phyloP scores from a whole-genome alignment of 2,329 filamentous ascomycete species.

The Fusarium sp. region DNA sequence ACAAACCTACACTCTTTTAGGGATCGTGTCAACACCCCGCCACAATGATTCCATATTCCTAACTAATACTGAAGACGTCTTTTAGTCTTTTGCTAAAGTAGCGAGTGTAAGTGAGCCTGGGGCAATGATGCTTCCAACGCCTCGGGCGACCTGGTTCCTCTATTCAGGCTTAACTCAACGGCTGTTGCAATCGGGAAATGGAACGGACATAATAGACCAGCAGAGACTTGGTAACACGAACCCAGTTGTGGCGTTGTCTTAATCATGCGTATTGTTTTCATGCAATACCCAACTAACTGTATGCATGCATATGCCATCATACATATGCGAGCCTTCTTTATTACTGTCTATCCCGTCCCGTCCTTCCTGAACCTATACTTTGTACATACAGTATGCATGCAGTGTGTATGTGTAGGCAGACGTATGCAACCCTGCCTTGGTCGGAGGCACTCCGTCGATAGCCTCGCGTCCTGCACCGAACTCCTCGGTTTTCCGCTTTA shows the following conservation, averaged over 20 bases:
- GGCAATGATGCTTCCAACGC: background rate
- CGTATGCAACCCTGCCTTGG: background rate
- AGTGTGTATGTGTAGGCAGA: background rate
- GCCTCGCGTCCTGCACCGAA: background rate
- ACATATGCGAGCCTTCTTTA: background rate
- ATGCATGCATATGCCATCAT: background rate
- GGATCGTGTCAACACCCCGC: background rate
- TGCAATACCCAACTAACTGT: background rate
- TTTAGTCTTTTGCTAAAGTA: background rate
- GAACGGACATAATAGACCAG: background rate
- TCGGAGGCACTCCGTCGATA: background rate
- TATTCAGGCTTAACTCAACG: background rate
- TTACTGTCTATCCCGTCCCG: background rate
- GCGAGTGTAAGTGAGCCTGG: background rate
- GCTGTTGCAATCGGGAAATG: background rate
- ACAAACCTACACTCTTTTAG: constrained; percentile 1
- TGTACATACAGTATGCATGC: background rate
- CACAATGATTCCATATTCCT: background rate
- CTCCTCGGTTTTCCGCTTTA: background rate
- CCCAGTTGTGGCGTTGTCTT: background rate
- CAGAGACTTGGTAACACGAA: background rate
- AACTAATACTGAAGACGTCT: too few relatives aligned
- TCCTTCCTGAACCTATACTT: background rate
- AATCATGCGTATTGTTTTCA: background rate
- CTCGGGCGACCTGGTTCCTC: background rate